Evolutionary conservation across 345 rosid genomes (phyloP), one percentile per base, ranked within the genome.

Genomic region (Ailanthus altissimus): DNA sequence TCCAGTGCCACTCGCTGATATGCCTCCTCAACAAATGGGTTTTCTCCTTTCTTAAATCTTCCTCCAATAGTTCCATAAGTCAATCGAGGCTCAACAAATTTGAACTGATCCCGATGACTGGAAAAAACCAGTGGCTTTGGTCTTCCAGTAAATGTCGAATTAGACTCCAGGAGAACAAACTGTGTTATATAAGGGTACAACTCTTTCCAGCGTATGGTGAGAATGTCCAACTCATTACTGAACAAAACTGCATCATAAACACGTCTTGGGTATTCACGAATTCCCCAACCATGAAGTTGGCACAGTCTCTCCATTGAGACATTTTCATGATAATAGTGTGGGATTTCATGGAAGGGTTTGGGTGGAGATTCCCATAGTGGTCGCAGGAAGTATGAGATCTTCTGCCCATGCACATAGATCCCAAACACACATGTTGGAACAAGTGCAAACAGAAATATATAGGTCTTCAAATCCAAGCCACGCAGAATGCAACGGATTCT

Each of bases 331-430:
- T 93, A 89, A 79, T 91, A 91, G 76, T 92, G 97, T 0, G 96
- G 94, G 42, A 91, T 90, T 56, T 91, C 90, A 38, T 91, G 78
- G 83, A 93, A 93, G n/a, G 86, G 86, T 79, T 86, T 89, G 3
- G 97, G 97, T 1, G 97, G 96, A 25, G 95, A 86, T 84, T 93
- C 96, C 97, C 97, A 93, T 20, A 93, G 71, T 0, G 97, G 97
- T 80, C 96, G 83, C 62, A 93, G 84, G 85, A 93, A 93, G 81
- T 89, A 91, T 0, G 97, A 87, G 57, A 93, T 87, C 89, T 93
- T 91, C 85, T 88, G 96, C 16, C 93, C 96, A 28, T 93, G 94
- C 76, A 90, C 79, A 69, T 89, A 89, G 72, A 89, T 81, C 12
- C 85, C 94, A 21, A 88, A 87, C 14, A 94, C 67, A 50, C 91